Conservation (phyloP, 805 yeast genomes). For the Lachancea waltii region DNA sequence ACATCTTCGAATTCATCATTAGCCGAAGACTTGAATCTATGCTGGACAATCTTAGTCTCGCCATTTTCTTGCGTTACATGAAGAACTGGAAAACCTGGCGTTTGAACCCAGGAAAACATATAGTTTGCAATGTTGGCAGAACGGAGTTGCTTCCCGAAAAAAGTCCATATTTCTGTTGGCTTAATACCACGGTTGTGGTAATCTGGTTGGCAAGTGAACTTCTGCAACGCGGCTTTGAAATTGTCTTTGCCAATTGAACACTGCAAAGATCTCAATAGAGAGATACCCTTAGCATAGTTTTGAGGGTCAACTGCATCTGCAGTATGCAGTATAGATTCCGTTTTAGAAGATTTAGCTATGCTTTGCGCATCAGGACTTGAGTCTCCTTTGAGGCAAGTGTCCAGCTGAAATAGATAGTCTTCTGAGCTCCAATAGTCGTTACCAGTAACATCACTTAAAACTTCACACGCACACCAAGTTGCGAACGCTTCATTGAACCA, state of each 20-base stretch:
- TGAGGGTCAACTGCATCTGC: conserved; percentile 29
- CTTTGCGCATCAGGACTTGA: conserved; percentile 12
- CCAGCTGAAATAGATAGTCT: conserved; percentile 21
- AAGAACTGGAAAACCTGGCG: conserved; percentile 54
- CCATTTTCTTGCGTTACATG: conserved; percentile 29
- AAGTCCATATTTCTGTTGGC: conserved; percentile 29
- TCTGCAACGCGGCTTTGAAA: conserved; percentile 17
- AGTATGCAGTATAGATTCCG: conserved; percentile 15
- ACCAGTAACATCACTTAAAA: conserved; percentile 32
- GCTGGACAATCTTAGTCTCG: conserved; percentile 35
- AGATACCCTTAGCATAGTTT: conserved; percentile 30
- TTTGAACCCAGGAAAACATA: conserved; percentile 49
- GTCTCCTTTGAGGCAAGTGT: conserved; percentile 15
- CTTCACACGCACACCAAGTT: conserved; percentile 56
- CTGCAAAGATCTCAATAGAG: conserved; percentile 26
- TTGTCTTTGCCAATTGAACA: conserved; percentile 19
- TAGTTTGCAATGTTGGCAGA: conserved; percentile 25
- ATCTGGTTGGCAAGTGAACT: conserved; percentile 13
- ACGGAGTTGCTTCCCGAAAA: conserved; percentile 18
- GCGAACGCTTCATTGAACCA: conserved; percentile 81
- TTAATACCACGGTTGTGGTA: conserved; percentile 20
- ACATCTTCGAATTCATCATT: conserved; percentile 43
- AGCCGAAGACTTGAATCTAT: conserved; percentile 31
- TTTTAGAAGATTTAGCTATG: conserved; percentile 15
- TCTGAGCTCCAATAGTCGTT: conserved; percentile 22